Percentiles rank a stretch among this genome's conserved stretches.
Conservation (phyloP, 2,329 filamentous ascomycete species). For the Scedosporium minutisporum region DNA sequence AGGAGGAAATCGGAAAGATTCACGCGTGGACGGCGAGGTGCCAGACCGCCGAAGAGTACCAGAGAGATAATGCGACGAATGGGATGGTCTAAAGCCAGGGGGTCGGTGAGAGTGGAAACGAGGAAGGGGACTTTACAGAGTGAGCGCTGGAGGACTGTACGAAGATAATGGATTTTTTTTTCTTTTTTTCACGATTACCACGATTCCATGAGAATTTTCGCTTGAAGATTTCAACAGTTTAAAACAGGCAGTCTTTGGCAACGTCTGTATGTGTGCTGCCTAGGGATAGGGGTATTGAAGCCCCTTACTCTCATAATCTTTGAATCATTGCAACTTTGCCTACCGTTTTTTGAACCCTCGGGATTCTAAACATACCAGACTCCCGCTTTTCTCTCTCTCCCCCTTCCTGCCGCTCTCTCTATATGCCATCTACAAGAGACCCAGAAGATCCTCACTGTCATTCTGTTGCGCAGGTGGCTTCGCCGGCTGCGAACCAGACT, state of each 20-base stretch:
- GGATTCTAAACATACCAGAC: slow-evolving; percentile 1
- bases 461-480: slow-evolving; percentile 36
- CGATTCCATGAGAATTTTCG: not conserved
- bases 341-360: not conserved
- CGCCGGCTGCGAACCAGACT: slow-evolving; percentile 15
- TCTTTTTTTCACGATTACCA: not conserved
- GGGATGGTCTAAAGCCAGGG: slow-evolving; percentile 31
- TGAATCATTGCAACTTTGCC: not conserved
- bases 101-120: slow-evolving; percentile 19
- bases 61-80: slow-evolving; percentile 33
- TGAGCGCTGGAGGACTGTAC: not conserved
- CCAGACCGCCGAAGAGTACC: slow-evolving; percentile 83
- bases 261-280: not conserved
- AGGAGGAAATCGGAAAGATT: slow-evolving; percentile 79
- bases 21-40: slow-evolving; percentile 95
- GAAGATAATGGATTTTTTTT: not conserved
- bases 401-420: not conserved
- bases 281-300: not conserved
- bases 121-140: not conserved
- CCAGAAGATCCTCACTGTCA: slow-evolving; percentile 50
- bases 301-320: not conserved
- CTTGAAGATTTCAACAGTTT: not conserved
- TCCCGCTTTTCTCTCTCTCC: not conserved
- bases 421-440: slow-evolving; percentile 23
- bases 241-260: not conserved